phyloP scores from a whole-genome alignment of 371 early-diverging fungal species.

The Syncephalastrum racemosum region DNA sequence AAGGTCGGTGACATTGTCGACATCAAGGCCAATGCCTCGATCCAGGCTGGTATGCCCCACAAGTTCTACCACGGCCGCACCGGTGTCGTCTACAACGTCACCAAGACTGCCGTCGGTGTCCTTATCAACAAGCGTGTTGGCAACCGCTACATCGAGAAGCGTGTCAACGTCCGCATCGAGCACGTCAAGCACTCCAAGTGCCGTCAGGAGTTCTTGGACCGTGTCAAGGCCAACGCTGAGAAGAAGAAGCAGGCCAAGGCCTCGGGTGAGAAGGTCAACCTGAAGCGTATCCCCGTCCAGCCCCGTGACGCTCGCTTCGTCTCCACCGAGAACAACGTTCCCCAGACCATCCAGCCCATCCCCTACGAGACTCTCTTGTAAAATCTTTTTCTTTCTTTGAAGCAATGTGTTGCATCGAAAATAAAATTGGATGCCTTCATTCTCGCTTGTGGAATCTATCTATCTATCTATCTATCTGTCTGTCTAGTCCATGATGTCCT shows the following conservation, averaged over 20 bases:
- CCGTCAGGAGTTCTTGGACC: conserved; percentile 97
- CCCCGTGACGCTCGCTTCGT: conserved; percentile 93
- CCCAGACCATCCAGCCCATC: conserved; percentile 91
- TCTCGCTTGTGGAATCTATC: too few relatives aligned
- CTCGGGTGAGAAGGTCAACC: conserved; percentile 62
- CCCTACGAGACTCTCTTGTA: conserved; percentile 91
- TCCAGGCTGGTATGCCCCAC: conserved; percentile 99
- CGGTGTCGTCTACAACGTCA: conserved; percentile 97
- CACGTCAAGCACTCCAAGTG: conserved; percentile 99
- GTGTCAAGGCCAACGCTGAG: conserved; percentile 94
- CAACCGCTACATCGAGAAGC: conserved; percentile 97
- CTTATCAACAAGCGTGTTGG: conserved; percentile 98
- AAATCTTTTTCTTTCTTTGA: conserved; percentile 12
- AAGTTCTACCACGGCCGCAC: conserved; percentile 99
- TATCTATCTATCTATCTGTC: too few relatives aligned
- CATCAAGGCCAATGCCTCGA: conserved; percentile 67
- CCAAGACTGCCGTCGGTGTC: conserved; percentile 98
- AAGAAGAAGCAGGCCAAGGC: conserved; percentile 82
- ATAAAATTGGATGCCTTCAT: too few relatives aligned
- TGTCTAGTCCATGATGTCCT: too few relatives aligned
- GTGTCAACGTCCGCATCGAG: conserved; percentile 97
- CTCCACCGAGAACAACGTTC: conserved; percentile 85
- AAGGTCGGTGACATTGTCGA: conserved; percentile 67
- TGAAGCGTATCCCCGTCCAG: conserved; percentile 93
- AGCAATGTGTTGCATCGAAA: too few relatives aligned